Evolutionary conservation across 2,329 filamentous ascomycete genomes (phyloP).

Genomic region (Hymenoscyphus albidus): DNA sequence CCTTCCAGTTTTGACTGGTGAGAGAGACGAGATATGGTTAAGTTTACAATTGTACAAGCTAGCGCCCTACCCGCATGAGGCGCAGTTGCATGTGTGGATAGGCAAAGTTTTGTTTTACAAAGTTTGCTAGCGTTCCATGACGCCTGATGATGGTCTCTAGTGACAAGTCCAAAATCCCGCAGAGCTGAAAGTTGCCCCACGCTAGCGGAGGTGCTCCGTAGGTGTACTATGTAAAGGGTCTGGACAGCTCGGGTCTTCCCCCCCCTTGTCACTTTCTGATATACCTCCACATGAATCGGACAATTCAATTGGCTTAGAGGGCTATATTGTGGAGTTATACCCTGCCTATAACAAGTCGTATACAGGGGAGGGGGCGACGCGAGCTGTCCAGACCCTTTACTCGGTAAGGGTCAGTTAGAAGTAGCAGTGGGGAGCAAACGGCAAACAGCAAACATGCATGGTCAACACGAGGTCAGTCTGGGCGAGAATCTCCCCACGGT

Average conservation of each 20-base stretch:
- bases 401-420: too few relatives aligned
- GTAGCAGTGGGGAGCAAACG: neutral
- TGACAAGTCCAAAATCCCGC: neutral
- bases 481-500: neutral
- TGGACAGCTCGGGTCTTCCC: too few relatives aligned
- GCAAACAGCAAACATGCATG: neutral
- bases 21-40: neutral
- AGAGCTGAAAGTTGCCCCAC: neutral
- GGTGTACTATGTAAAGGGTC: too few relatives aligned
- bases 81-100: neutral
- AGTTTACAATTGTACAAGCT: neutral
- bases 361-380: too few relatives aligned
- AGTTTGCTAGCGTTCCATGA: neutral
- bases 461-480: neutral
- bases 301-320: too few relatives aligned
- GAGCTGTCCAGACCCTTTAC: too few relatives aligned
- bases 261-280: too few relatives aligned
- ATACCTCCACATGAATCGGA: too few relatives aligned
- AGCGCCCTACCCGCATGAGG: neutral
- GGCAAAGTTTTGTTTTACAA: neutral
- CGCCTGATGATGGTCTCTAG: neutral
- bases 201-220: neutral
- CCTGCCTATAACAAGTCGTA: too few relatives aligned
- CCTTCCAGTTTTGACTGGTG: neutral
- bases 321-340: too few relatives aligned